These are phyloP conservation scores for Chaetomium cochliodes DNA, from an alignment of 495 filamentous ascomycete species.

Conservation along the genomic window DNA sequence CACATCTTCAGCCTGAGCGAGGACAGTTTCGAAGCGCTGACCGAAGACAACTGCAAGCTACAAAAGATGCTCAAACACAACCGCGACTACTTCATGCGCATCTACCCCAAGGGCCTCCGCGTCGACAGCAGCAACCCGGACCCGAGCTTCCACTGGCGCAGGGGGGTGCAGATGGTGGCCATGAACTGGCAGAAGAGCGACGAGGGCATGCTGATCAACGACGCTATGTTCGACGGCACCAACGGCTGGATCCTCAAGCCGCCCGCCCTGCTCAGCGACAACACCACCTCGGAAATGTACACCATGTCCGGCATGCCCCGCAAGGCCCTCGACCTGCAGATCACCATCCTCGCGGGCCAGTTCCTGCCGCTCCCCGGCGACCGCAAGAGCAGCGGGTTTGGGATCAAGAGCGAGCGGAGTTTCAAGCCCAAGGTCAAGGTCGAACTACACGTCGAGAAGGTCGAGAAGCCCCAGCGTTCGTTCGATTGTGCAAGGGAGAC, in stretches of 20 bases:
- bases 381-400: conserved; percentile 28
- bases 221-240: conserved; percentile 84
- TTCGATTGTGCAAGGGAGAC: conserved; percentile 30
- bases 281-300: conserved; percentile 20
- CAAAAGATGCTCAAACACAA: conserved; percentile 76
- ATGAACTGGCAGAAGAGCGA: conserved; percentile 93
- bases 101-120: conserved; percentile 78
- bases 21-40: conserved; percentile 63
- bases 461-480: conserved; percentile 55
- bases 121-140: conserved; percentile 84
- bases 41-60: conserved; percentile 33
- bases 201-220: conserved; percentile 92
- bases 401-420: conserved; percentile 29
- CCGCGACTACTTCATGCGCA: conserved; percentile 78
- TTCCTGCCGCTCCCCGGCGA: conserved; percentile 40
- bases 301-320: conserved; percentile 26
- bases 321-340: conserved; percentile 41
- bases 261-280: conserved; percentile 43
- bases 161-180: conserved; percentile 88
- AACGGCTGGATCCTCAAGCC: conserved; percentile 88
- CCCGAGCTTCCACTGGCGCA: conserved; percentile 78
- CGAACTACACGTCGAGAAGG: conserved; percentile 74
- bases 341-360: conserved; percentile 48
- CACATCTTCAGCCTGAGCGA: conserved; percentile 89
- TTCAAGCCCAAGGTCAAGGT: conserved; percentile 61